Base-by-base conservation (phyloP, 2,329 filamentous ascomycete species). In the Cryphonectria naterciae region DNA sequence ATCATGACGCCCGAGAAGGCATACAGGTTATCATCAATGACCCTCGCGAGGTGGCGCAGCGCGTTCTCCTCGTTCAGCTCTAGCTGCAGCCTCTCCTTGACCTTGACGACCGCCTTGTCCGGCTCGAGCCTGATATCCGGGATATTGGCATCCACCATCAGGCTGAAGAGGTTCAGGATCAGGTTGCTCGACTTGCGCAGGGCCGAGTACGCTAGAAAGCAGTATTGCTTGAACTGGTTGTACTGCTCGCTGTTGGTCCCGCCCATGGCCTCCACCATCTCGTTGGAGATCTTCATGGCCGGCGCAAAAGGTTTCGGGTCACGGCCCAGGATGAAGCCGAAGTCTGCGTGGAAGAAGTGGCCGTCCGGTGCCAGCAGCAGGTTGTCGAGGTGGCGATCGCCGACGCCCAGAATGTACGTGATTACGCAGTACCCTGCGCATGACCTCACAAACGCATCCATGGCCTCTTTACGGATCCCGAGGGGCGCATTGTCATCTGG, bases 211-310 rank as follows among this genome's bases (percentile, higher is more conserved):
- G 96, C 94, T 3, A 97, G 92, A 81, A 97, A 98, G 80, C 94
- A 97, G 81, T 98, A 97, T 77, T 97, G 93, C 79, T 96, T 96
- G 83, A 99, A 99, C 68, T 92, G 89, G 60, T 91, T 86, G 80
- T 97, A 99, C 73, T 97, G 91, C 32, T 93, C 89, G 4, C 92
- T 94, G 46, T 88, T 87, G 10, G 91, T 87, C 17, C 96, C 96
- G 56, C 97, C 97, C 94, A 99, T 98, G 73, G 95, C 96, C 77
- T 99, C 96, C 4, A 98, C 93, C 96, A 99, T 99, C 78, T 99
- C 95, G 76, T 95, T 95, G 78, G 92, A 95, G 11, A 99, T 89
- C 81, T 99, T 99, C 91, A 99, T 97, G 67, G 95, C 90, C 0
- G 96, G 96, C 0, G 96, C 95, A 78, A 99, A 98, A 0, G 96